Base-by-base conservation (phyloP, 2,329 filamentous ascomycete genomes). In the Claviceps sp. region DNA sequence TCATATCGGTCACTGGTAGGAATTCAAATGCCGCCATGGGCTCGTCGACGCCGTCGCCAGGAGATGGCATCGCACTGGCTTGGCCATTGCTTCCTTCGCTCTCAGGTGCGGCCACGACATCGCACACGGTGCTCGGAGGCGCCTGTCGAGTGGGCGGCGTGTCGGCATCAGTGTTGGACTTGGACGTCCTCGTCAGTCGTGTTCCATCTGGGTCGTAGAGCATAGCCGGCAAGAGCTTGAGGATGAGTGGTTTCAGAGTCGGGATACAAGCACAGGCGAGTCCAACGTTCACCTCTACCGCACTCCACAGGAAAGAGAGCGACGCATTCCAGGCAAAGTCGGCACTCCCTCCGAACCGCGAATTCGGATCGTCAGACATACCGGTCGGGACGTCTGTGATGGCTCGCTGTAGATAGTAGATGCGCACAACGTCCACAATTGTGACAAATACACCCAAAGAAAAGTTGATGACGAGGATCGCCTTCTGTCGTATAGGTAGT, bases 221-320 rank as follows among this genome's bases (percentile, higher is more conserved):
- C 69, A 81, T 77, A 19, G 71, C 66, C 2, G 78, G 78, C n/a
- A 81, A 66, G 50, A 81, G 73, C 54, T 74, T 74, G 57, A 87
- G 79, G 52, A 91, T 82, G 6, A 97, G 72, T 1, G 91, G 90
- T 64, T 96, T 96, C 56, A 96, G 71, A 0, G 86, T 91, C 8
- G 91, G 91, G n/a, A 96, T 86, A 60, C 89, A 95, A 43, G 86
- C 90, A 62, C 88, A 95, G 57, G 89, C 84, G 59, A 96, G 89
- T 17, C 89, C 90, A 1, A 94, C 74, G 58, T 95, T 93, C 62
- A 95, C 89, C 66, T 96, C 90, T 51, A 96, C 82, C 13, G 85
- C 86, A 16, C 87, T 91, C 91, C 90, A 97, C 87, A 95, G 91
- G 62, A 94, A 84, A 0, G 88, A 87, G 5, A 89, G 70, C 0